Base-by-base conservation (phyloP, 2,329 filamentous ascomycete species). In the Decorospora gaudefroyi region DNA sequence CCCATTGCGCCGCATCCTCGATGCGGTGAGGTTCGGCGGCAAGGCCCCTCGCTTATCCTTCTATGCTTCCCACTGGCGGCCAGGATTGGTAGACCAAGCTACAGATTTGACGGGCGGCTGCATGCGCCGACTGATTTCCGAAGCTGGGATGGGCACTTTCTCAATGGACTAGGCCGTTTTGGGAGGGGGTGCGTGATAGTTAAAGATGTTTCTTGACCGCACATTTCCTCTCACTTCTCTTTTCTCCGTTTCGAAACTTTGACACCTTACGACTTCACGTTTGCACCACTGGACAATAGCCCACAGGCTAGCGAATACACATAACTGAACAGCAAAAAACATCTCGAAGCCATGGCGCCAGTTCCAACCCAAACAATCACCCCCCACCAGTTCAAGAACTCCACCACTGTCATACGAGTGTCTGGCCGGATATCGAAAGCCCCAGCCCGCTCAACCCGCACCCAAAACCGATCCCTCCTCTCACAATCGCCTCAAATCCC, bases 321-420 rank as follows among this genome's bases (percentile, higher is more conserved):
- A 19, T 9, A 31, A 30, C 26, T 23, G 21, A 37, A 19, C n/a
- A n/a, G 15, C 34, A 36, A 37, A 25, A 9, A 30, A 29, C 35
- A 17, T 11, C 13, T 30, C 30, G 4, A 21, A 11, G 41, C 31
- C 45, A 61, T 61, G 58, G 56, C 56, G 19, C 55, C 56, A n/a
- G 51, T 59, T 18, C 56, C 60, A 40, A 61, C 56, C n/a, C 58
- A 61, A 38, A 61, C 56, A n/a, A 58, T 60, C 31, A 48, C 51
- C 29, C 47, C 51, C 34, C 51, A 50, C 43, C 51, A 55, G 19
- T 51, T 59, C 45, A 39, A 42, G 46, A 62, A 47, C 44, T 54
- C 55, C 22, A 38, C 51, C 38, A 54, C 51, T 39, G 52, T 60
- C 28, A 46, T 61, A 18, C 42, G 49, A 31, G 39, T 47, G n/a